Evolutionary conservation across 1,284 basidiomycete genomes (phyloP).

Genomic region (Cystobasidiaceae sp.): DNA sequence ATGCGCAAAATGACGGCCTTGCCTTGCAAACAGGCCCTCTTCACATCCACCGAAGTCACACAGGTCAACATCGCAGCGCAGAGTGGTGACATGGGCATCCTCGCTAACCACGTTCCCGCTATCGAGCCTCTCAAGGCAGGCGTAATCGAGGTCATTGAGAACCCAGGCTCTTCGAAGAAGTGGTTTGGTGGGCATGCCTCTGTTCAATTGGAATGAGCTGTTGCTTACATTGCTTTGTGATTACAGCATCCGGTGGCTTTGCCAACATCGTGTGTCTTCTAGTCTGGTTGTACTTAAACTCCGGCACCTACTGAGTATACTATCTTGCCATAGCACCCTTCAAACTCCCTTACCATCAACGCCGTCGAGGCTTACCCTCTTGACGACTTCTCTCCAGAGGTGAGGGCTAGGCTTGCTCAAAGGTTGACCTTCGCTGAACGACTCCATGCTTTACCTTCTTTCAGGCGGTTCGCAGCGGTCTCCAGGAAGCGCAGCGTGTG

Average conservation of each 20-base stretch:
- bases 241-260: constrained; percentile 89
- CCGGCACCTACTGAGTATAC: neutral
- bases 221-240: neutral
- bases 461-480: constrained; percentile 81
- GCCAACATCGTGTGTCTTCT: constrained; percentile 97
- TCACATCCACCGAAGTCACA: constrained; percentile 75
- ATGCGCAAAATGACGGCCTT: neutral
- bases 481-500: constrained; percentile 83
- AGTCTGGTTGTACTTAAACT: neutral
- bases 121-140: constrained; percentile 89
- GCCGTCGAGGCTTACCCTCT: constrained; percentile 93
- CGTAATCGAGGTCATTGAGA: constrained; percentile 85
- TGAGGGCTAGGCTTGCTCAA: constrained; percentile 45
- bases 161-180: constrained; percentile 71
- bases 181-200: constrained; percentile 71
- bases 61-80: constrained; percentile 90
- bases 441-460: constrained; percentile 13
- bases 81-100: constrained; percentile 97
- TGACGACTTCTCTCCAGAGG: constrained; percentile 83
- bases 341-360: constrained; percentile 91
- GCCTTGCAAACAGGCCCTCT: constrained; percentile 62
- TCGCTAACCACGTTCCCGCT: constrained; percentile 91
- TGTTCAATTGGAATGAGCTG: neutral
- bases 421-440: neutral
- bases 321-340: constrained; percentile 20